phyloP scores from a whole-genome alignment of 2,329 filamentous ascomycete species.

The Colletotrichum spaethianum region DNA sequence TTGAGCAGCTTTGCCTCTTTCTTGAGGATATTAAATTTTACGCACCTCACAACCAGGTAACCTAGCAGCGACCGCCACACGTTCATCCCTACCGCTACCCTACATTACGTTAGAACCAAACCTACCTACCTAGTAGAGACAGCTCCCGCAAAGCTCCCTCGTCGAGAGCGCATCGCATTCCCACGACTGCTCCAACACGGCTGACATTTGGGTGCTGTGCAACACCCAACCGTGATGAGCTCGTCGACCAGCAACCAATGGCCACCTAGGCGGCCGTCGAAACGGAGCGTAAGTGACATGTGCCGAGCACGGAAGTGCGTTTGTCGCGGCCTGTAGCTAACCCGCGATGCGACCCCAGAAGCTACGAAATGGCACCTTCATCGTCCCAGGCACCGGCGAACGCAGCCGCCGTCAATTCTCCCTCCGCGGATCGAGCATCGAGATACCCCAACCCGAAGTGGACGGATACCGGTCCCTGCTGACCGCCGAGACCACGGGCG shows the following conservation, averaged over 20 bases:
- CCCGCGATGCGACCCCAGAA: slow-evolving; percentile 61
- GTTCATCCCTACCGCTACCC: slow-evolving; percentile 20
- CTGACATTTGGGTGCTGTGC: slow-evolving; percentile 38
- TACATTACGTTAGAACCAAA: slow-evolving; percentile 8
- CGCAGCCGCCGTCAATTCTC: slow-evolving; percentile 86
- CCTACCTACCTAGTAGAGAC: not conserved
- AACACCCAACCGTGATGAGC: slow-evolving; percentile 42
- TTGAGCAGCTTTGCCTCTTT: not conserved
- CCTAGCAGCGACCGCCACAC: not conserved
- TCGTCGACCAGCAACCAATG: slow-evolving; percentile 46
- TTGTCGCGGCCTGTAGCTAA: slow-evolving; percentile 11
- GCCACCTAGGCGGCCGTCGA: slow-evolving; percentile 60
- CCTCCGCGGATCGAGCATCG: slow-evolving; percentile 68
- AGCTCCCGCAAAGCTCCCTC: slow-evolving; percentile 12
- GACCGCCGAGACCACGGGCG: slow-evolving; percentile 52
- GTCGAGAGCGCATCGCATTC: slow-evolving; percentile 45
- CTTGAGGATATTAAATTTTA: not conserved
- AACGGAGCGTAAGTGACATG: slow-evolving; percentile 58
- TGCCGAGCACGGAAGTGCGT: slow-evolving; percentile 11
- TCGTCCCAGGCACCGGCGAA: slow-evolving; percentile 89
- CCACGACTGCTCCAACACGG: slow-evolving; percentile 45
- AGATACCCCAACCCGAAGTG: slow-evolving; percentile 50
- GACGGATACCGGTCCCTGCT: slow-evolving; percentile 52
- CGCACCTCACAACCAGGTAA: not conserved
- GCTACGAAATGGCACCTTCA: slow-evolving; percentile 87